Evolutionary conservation across 768 basidiomycete genomes (phyloP), one percentile per base, ranked within the genome.

Genomic region (Strobilomyces dryophilus): DNA sequence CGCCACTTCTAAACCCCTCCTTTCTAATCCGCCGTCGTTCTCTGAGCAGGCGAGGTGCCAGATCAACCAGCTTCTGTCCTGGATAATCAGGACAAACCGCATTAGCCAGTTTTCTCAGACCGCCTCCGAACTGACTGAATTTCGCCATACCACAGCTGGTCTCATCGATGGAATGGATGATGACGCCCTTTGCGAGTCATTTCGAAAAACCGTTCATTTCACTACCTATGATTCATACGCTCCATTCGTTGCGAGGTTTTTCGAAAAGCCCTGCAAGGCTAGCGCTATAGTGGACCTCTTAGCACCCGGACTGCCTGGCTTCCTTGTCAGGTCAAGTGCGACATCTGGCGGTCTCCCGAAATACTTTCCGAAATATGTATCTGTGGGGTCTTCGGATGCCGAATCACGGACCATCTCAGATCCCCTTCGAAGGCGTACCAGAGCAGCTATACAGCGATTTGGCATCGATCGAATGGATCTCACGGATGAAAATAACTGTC

Each of bases 221-320:
- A 61, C 55, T 18, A 52, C 51, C 11, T 63, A 63, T 11, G 53
- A 57, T 1, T 29, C 55, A 6, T 63, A 60, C 10, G n/a, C 46
- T 5, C 58, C 61, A 4, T 57, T 57, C 24, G 4, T 60, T 8
- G 29, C 56, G 6, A 51, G 36, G 39, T 47, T 59, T 41, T 49
- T 37, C 2, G 45, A 62, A 12, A 54, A 15, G n/a, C 53, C 56
- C 2, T 55, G 39, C 18, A 40, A 12, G 20, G 20, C 39, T 3
- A 40, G 39, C 20, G 39, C 39, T 10, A 21, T 40, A 49, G 32
- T 34, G 27, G 8, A 63, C 21, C 35, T 58, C 3, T 45, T 61
- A 32, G 49, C 59, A 2, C 62, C 59, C 1, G 62, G 62, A 32
- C 8, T 63, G 2, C 62, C 62, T 11, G 55, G 54, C 39, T 61